Evolutionary conservation across 306 rosid species (phyloP).

Genomic region (Citrullus colocynthis): DNA sequence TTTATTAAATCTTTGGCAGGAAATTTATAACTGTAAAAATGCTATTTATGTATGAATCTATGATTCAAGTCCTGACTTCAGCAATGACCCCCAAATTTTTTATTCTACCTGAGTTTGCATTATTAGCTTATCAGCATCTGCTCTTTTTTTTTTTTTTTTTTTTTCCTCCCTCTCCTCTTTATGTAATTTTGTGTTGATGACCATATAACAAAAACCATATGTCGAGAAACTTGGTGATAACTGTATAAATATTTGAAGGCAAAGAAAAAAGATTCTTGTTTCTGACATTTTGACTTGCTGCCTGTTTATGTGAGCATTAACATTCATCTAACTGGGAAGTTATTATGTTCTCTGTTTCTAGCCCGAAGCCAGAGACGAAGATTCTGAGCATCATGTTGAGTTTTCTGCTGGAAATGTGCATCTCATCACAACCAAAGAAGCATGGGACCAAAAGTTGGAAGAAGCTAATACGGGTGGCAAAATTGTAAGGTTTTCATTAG

Average conservation of each 20-base stretch:
- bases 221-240: neutral
- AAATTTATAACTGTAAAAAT: neutral
- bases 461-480: conserved; percentile 76
- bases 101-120: neutral
- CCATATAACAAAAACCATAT: neutral
- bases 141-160: neutral
- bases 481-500: conserved; percentile 40
- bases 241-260: neutral
- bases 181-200: neutral
- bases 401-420: conserved; percentile 60
- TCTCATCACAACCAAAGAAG: conserved; percentile 60
- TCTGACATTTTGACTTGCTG: neutral
- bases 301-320: neutral
- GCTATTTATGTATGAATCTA: neutral
- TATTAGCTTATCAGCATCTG: neutral
- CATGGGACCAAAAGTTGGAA: conserved; percentile 78
- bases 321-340: conserved; percentile 14
- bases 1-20: neutral
- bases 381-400: conserved; percentile 47
- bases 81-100: neutral
- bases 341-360: conserved; percentile 23
- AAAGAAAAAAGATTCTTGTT: neutral
- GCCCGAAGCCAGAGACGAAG: conserved; percentile 27
- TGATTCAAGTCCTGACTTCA: neutral
- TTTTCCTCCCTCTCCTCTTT: neutral